Conservation (phyloP, 371 early-diverging fungal genomes). For the Haplosporangium sp. region DNA sequence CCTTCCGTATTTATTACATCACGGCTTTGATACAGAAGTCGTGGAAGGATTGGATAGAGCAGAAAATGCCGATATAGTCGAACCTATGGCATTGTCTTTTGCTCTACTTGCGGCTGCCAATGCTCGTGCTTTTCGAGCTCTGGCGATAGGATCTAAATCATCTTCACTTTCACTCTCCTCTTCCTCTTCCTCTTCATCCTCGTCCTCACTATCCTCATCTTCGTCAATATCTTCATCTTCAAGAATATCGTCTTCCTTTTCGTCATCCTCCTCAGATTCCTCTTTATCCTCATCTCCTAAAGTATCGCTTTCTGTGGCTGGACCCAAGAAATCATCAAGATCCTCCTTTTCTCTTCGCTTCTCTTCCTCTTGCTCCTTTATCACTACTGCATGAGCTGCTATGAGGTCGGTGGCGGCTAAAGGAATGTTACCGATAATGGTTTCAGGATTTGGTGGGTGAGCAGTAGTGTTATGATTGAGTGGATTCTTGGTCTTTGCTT, state of each 20-base stretch:
- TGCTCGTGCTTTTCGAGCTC: constrained; percentile 37
- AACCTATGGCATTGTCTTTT: constrained; percentile 10
- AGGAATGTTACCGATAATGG: neutral
- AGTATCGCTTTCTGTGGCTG: constrained; percentile 27
- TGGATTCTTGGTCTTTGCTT: neutral
- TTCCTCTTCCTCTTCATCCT: constrained; percentile 15
- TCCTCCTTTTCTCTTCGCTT: constrained; percentile 30
- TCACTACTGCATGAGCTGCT: neutral
- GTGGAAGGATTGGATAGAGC: constrained; percentile 33
- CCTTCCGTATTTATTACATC: neutral
- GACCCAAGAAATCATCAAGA: constrained; percentile 29
- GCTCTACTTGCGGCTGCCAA: constrained; percentile 6
- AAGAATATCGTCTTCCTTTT: neutral
- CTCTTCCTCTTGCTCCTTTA: constrained; percentile 10
- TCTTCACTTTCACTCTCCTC: constrained; percentile 19
- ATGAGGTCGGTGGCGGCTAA: neutral
- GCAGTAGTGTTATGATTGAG: neutral
- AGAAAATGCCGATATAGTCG: constrained; percentile 43
- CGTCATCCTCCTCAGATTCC: constrained; percentile 5
- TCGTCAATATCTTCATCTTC: constrained; percentile 8
- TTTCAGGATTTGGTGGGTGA: neutral
- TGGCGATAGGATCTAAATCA: constrained; percentile 39
- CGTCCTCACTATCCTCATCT: constrained; percentile 8
- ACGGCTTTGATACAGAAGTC: constrained; percentile 9
- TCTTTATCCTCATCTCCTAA: constrained; percentile 12